phyloP scores from a whole-genome alignment of 352 stramenopile genomes.

The Phytophthora hybrid region DNA sequence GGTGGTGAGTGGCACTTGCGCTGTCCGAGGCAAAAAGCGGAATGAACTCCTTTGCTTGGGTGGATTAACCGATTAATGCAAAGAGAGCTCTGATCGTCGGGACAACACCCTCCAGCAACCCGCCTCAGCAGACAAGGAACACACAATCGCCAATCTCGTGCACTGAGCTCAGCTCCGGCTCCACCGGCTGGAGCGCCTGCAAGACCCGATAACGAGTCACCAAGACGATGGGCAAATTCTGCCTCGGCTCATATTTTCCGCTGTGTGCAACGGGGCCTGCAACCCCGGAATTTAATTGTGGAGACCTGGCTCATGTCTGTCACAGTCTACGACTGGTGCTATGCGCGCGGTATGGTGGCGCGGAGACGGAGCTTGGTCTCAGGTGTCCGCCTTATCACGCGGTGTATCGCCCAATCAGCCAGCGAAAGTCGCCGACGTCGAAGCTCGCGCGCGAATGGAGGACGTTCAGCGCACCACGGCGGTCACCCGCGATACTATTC shows the following conservation, averaged over 20 bases:
- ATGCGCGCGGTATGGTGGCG: constrained; percentile 18
- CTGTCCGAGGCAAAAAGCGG: constrained; percentile 24
- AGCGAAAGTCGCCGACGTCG: constrained; percentile 31
- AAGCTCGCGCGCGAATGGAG: constrained; percentile 31
- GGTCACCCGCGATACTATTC: constrained; percentile 24
- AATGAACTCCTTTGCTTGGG: constrained; percentile 27
- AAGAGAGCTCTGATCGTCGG: constrained; percentile 12
- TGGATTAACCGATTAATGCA: constrained; percentile 32
- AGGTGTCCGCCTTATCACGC: constrained; percentile 32
- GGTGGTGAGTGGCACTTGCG: constrained; percentile 15
- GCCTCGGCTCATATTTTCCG: constrained; percentile 4
- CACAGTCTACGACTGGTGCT: constrained; percentile 12
- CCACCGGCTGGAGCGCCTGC: constrained; percentile 5
- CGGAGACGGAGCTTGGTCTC: constrained; percentile 17
- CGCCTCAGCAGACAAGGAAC: no score
- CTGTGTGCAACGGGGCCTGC: not conserved
- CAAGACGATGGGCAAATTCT: constrained; percentile 26
- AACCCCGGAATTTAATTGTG: constrained; percentile 32
- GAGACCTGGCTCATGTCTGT: not conserved
- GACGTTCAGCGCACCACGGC: constrained; percentile 32
- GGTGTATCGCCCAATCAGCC: constrained; percentile 33
- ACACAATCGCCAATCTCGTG: constrained; percentile 30
- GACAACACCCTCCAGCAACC: not conserved
- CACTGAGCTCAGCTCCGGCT: constrained; percentile 35
- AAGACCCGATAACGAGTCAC: constrained; percentile 21